phyloP scores from a whole-genome alignment of 106 monocot species.

The Apostasia shenzhenica region DNA sequence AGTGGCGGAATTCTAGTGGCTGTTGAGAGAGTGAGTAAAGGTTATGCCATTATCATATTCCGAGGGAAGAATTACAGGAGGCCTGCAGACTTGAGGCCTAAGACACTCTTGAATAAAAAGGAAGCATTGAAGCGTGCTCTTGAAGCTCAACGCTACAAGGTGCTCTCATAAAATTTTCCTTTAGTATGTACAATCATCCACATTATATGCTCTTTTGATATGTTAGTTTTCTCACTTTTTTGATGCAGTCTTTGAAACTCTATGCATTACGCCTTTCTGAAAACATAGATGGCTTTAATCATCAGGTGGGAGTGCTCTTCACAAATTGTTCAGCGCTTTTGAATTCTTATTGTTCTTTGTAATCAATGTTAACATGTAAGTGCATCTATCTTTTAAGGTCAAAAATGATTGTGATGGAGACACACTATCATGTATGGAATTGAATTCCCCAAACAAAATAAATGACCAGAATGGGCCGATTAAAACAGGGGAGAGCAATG shows the following conservation, averaged over 20 bases:
- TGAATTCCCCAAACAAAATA: background rate
- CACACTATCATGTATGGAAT: conserved; percentile 6
- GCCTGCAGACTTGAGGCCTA: conserved; percentile 62
- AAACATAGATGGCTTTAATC: conserved; percentile 49
- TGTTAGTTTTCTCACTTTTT: conserved; percentile 9
- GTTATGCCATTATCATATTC: conserved; percentile 89
- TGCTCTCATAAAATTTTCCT: conserved; percentile 19
- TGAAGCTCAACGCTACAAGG: conserved; percentile 80
- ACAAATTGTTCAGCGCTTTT: background rate
- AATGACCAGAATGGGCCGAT: conserved; percentile 1
- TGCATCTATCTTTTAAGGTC: conserved; percentile 16
- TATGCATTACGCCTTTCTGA: conserved; percentile 69
- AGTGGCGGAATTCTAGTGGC: conserved; percentile 95
- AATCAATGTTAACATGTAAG: conserved; percentile 2
- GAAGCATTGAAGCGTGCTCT: conserved; percentile 70
- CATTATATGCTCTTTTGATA: background rate
- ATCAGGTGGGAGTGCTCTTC: conserved; percentile 37
- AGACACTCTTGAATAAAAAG: conserved; percentile 69
- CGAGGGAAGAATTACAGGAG: conserved; percentile 88
- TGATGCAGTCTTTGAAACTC: conserved; percentile 85
- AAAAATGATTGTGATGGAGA: conserved; percentile 12
- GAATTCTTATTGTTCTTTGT: background rate
- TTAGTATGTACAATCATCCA: background rate
- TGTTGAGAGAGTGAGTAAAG: conserved; percentile 88
- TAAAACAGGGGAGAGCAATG: background rate